Base-by-base conservation (phyloP, 192 early-diverging fungal genomes). In the Coemansia pectinata region DNA sequence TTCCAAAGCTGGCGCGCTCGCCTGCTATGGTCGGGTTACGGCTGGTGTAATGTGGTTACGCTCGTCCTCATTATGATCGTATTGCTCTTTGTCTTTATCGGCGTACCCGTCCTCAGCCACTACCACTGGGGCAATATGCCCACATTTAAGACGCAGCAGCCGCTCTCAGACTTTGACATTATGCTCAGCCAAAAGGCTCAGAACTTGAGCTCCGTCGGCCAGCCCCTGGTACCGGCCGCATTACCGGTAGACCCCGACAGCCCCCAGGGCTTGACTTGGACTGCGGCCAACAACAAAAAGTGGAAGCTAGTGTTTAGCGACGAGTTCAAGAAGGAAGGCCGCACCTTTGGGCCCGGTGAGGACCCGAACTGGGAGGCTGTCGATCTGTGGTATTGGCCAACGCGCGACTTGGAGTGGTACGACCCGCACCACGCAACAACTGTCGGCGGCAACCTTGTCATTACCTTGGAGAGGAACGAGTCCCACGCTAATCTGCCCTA, bases 271-370 rank as follows among this genome's bases (percentile, higher is more conserved):
- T 64, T 74, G 38, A 85, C 71, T 1, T 80, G 78, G 73, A 79
- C 62, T 2, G 74, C 85, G 0, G 72, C 67, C 4, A 78, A 85
- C 57, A 76, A 77, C 10, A 67, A 77, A 50, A 59, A 75, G 50
- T 88, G 83, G 77, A 75, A 71, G 61, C 73, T 88, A 25, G 87
- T 86, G 23, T 88, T 88, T 59, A 86, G 85, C 60, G 87, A 88
- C 65, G 87, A 88, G 67, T 88, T 88, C 36, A 75, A 87, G 17
- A 72, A 83, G 61, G 83, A 84, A 3, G 78, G 81, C 4, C 85
- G 87, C 59, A 75, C 76, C 0, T 88, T 88, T 69, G 72, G 66
- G 6, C 77, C 83, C 1, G 85, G 86, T 38, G 79, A 86, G 62
- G 87, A 88, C 66, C 68, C 70, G 19, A 72, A 66, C 21, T 88